Base-by-base conservation (phyloP, 2,329 filamentous ascomycete species). In the Fusarium sp. region DNA sequence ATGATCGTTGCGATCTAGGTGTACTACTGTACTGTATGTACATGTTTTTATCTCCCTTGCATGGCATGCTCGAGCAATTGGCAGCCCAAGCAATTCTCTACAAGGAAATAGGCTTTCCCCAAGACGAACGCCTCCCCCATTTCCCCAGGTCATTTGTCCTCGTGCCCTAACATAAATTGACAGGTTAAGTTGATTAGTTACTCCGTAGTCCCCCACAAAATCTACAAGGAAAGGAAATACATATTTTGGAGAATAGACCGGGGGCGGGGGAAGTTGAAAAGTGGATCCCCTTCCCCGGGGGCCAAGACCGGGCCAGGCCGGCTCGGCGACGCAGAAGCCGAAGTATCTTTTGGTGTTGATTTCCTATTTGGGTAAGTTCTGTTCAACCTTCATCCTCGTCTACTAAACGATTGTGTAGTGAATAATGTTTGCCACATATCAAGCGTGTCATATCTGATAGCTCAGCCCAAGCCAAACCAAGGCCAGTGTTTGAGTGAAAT, bases 301-400 rank as follows among this genome's bases (percentile, higher is more conserved):
- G 54, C 62, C 67, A 56, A 59, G 50, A 35, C 66, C 66, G 66
- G 66, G 62, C 51, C 52, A 68, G 56, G 63, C 67, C 67, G 67
- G 44, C 65, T 68, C 54, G 65, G 65, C 65, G 55, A 63, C 54
- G 51, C 59, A 54, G 39, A 53, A 46, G 54, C 58, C 54, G 56
- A 50, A 47, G 14, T 30, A 33, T n/a, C 37, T 20, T 53, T 67
- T 67, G 35, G 27, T 30, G 27, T 30, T 13, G 27, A 30, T 30
- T 30, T 30, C 65, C 55, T 20, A 9, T 57, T 65, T 44, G 23
- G 64, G 52, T 10, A 68, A 54, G 60, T 45, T 30, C 22, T 44
- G 13, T 32, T 32, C 27, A 22, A 22, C 35, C 48, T 7, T 17
- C 32, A 10, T 20, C 48, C 8, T 17, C 32, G 14, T 20, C 20